These are phyloP conservation scores for Trebouxia gelatinosa DNA, from an alignment of 163 green algal genomes.

Conservation along the genomic window DNA sequence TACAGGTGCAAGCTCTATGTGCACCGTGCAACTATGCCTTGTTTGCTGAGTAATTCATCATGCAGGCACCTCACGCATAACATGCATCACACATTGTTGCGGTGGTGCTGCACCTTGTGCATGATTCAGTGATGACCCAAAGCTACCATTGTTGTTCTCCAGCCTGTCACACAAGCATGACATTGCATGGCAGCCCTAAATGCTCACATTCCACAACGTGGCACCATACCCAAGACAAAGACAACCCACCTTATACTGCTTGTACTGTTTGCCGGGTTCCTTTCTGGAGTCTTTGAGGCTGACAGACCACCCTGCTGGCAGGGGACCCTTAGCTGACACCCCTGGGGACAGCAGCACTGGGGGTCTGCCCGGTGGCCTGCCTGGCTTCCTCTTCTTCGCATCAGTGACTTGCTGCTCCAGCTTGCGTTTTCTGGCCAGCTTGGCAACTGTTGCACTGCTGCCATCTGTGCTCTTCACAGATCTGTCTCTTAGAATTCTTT, in stretches of 20 bases:
- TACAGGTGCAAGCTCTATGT: too few relatives aligned
- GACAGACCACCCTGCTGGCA: slow-evolving; percentile 20
- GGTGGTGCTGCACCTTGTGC: too few relatives aligned
- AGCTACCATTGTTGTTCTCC: too few relatives aligned
- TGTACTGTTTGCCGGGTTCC: slow-evolving; percentile 5
- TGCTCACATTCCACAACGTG: too few relatives aligned
- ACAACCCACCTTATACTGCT: slow-evolving; percentile 14
- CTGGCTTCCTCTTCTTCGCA: slow-evolving; percentile 10
- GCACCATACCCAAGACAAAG: neutral
- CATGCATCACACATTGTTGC: too few relatives aligned
- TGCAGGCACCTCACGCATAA: too few relatives aligned
- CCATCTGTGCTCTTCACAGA: neutral
- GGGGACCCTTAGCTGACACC: slow-evolving; percentile 7
- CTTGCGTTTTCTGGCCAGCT: neutral
- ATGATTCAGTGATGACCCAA: too few relatives aligned
- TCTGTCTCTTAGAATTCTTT: neutral
- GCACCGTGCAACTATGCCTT: too few relatives aligned
- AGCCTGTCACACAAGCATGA: too few relatives aligned
- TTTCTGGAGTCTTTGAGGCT: slow-evolving; percentile 17
- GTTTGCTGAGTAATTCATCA: too few relatives aligned
- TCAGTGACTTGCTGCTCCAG: neutral
- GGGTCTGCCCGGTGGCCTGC: slow-evolving; percentile 2
- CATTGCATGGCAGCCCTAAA: too few relatives aligned
- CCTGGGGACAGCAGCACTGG: neutral
- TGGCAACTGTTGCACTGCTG: neutral